These are phyloP conservation scores for Grosmannia penicillata DNA, from an alignment of 2,329 filamentous ascomycete species.

Conservation along the genomic window DNA sequence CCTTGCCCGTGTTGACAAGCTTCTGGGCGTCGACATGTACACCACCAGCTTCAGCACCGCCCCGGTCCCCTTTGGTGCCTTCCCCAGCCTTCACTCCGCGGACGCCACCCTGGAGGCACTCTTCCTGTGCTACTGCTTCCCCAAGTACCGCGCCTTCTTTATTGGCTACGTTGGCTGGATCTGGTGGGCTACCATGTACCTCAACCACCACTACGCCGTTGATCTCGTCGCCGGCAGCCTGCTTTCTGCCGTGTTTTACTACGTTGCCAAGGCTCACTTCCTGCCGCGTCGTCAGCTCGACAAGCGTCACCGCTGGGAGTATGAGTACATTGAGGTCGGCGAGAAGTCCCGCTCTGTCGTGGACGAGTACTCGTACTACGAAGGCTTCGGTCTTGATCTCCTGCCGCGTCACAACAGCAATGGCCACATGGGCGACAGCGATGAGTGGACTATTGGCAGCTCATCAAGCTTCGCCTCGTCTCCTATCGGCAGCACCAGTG, in stretches of 20 bases:
- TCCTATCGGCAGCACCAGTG: constrained; percentile 20
- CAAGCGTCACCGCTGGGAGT: constrained; percentile 86
- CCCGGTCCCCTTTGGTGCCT: constrained; percentile 85
- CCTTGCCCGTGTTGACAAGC: constrained; percentile 71
- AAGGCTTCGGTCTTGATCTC: constrained; percentile 31
- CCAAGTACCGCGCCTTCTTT: constrained; percentile 64
- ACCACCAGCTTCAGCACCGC: constrained; percentile 84
- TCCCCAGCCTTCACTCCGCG: constrained; percentile 83
- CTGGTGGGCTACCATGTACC: constrained; percentile 98
- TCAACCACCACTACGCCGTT: constrained; percentile 92
- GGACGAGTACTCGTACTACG: constrained; percentile 27
- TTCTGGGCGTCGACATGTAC: constrained; percentile 87
- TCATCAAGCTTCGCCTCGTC: constrained; percentile 51
- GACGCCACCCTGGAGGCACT: constrained; percentile 80
- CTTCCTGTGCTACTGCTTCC: constrained; percentile 89
- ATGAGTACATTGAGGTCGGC: constrained; percentile 82
- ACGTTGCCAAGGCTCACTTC: constrained; percentile 65
- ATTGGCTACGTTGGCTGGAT: constrained; percentile 80
- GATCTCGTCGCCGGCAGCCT: constrained; percentile 79
- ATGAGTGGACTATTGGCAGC: constrained; percentile 83
- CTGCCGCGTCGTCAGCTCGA: constrained; percentile 69
- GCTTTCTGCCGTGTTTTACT: constrained; percentile 65
- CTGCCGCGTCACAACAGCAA: constrained; percentile 18
- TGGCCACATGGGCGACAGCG: constrained; percentile 44
- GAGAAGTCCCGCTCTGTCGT: constrained; percentile 30